Percentiles rank a stretch among this genome's conserved stretches.
Conservation (phyloP, 2,329 filamentous ascomycete species). For the Penicillium verrucosum region DNA sequence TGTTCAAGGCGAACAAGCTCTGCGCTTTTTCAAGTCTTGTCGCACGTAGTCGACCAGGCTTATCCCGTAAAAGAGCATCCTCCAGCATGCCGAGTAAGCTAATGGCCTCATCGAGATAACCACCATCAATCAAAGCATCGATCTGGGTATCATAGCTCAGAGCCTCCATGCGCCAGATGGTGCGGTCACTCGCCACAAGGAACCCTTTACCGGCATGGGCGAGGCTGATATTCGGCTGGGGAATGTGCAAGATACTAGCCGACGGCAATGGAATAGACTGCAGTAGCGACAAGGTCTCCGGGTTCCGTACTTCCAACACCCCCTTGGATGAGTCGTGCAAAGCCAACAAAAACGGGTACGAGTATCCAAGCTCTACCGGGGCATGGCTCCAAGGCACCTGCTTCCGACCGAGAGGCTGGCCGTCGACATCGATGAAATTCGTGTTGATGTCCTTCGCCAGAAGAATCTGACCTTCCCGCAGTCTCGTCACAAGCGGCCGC, state of each 20-base stretch:
- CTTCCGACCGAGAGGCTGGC: constrained; percentile 74
- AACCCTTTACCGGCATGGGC: constrained; percentile 96
- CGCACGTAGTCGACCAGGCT: constrained; percentile 73
- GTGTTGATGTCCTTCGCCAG: constrained; percentile 98
- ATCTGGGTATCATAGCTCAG: constrained; percentile 89
- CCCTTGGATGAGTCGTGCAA: constrained; percentile 81
- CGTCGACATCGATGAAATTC: constrained; percentile 80
- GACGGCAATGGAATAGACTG: constrained; percentile 80
- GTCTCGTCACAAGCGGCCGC: constrained; percentile 78
- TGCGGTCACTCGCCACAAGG: constrained; percentile 84
- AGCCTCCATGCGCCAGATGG: constrained; percentile 93
- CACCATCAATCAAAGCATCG: constrained; percentile 70
- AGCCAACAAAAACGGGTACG: constrained; percentile 90
- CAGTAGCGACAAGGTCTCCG: constrained; percentile 82
- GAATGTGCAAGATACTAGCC: constrained; percentile 82
- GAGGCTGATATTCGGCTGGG: constrained; percentile 88
- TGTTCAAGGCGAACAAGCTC: constrained; percentile 73
- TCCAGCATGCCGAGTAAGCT: constrained; percentile 87
- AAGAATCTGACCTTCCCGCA: constrained; percentile 79
- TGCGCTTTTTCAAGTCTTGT: constrained; percentile 92
- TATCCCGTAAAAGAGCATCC: constrained; percentile 82
- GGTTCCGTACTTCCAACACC: constrained; percentile 84
- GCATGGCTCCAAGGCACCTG: constrained; percentile 91
- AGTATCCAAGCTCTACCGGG: constrained; percentile 90
- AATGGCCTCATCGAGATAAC: constrained; percentile 83